phyloP scores from a whole-genome alignment of 495 filamentous ascomycete genomes.

The Geoglossum glabrum region DNA sequence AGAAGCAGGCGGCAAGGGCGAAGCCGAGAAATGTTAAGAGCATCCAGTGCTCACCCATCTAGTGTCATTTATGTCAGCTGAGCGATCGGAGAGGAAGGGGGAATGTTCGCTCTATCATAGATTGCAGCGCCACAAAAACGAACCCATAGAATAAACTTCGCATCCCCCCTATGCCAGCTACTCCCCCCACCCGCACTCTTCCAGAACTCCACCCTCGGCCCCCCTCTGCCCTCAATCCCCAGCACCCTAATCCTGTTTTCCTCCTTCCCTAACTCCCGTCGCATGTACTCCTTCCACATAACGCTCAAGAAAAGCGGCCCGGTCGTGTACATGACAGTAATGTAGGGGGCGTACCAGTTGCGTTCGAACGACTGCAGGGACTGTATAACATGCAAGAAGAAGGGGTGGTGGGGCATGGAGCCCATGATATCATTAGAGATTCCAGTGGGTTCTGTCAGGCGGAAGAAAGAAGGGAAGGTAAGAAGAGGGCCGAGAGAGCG shows the following conservation, averaged over 20 bases:
- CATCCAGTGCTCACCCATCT: too few relatives aligned
- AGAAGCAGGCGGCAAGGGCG: too few relatives aligned
- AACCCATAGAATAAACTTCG: background rate
- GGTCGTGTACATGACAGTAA: background rate
- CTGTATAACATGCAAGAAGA: background rate
- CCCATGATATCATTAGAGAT: slow-evolving; percentile 3
- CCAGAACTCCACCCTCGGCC: background rate
- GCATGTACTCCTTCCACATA: background rate
- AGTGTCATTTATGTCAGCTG: too few relatives aligned
- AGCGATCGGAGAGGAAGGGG: too few relatives aligned
- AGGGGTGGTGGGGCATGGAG: background rate
- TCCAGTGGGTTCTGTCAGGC: background rate
- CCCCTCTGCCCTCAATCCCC: background rate
- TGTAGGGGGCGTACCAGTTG: background rate
- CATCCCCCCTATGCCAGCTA: background rate
- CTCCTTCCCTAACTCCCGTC: background rate
- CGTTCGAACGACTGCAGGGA: background rate
- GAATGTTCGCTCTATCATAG: too few relatives aligned
- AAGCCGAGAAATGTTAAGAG: too few relatives aligned
- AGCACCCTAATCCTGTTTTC: background rate
- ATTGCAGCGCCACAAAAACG: too few relatives aligned
- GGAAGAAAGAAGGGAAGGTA: background rate
- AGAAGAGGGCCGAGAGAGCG: background rate
- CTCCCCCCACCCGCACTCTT: background rate
- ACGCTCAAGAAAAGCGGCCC: slow-evolving; percentile 2